Evolutionary conservation across 495 filamentous ascomycete species (phyloP).

Genomic region (Hyaloscypha bicolor): DNA sequence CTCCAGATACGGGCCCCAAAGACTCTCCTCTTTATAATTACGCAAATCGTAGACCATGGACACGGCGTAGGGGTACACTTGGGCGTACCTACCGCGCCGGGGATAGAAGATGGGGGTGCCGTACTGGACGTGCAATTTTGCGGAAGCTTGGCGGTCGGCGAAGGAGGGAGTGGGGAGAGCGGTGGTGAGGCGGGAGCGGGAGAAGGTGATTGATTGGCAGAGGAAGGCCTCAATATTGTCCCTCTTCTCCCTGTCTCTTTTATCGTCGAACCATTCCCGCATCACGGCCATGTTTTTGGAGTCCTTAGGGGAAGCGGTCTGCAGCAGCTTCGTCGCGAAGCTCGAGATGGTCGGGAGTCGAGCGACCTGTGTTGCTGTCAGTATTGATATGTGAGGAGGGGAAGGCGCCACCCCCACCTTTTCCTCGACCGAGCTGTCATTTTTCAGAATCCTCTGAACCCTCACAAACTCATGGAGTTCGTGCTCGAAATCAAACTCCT

Average conservation of each 20-base stretch:
- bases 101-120: slow-evolving; percentile 49
- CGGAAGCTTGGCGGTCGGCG: slow-evolving; percentile 55
- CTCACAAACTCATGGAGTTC: slow-evolving; percentile 8
- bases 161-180: not conserved
- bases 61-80: slow-evolving; percentile 56
- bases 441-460: not conserved
- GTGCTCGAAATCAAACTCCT: not conserved
- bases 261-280: slow-evolving; percentile 32
- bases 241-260: slow-evolving; percentile 31
- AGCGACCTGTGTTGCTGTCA: not conserved
- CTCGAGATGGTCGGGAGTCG: not conserved
- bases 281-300: slow-evolving; percentile 18
- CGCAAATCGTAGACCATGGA: slow-evolving; percentile 67
- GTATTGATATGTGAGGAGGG: not conserved
- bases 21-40: slow-evolving; percentile 53
- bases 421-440: not conserved
- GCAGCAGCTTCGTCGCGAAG: not conserved
- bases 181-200: slow-evolving; percentile 36
- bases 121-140: slow-evolving; percentile 63
- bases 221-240: slow-evolving; percentile 48
- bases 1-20: slow-evolving; percentile 64
- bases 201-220: slow-evolving; percentile 54
- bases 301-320: not conserved
- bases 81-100: slow-evolving; percentile 33
- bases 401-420: not conserved